Evolutionary conservation across 2,329 filamentous ascomycete genomes (phyloP), one percentile per base, ranked within the genome.

Genomic region (Ophiostoma populinum): DNA sequence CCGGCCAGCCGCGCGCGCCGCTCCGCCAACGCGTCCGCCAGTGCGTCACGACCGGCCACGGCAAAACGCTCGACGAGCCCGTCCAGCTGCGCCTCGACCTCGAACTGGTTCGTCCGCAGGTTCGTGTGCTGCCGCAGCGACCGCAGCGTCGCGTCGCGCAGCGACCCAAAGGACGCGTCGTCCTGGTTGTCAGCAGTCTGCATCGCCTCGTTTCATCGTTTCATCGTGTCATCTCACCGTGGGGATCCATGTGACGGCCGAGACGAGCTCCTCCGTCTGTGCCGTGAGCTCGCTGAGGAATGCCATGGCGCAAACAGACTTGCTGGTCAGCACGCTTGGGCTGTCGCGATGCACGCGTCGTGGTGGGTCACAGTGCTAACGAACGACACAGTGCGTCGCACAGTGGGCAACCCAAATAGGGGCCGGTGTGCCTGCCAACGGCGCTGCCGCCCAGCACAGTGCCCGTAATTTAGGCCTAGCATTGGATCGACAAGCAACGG

Each of bases 21-120:
- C 21, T 55, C 49, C 9, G 65, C 57, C 15, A 93, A 55, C 40
- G 74, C 67, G 25, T 86, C 75, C 10, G 83, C 82, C 18, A 94
- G 59, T 25, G 71, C 72, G 46, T 94, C 86, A 42, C 80, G 73
- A 48, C 80, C 76, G 32, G 82, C 65, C 36, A 95, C 66, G 21
- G 74, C 69, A 46, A 94, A 90, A 46, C 87, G 85, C 57, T 95
- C 90, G 45, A 86, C 76, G 3, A 94, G 61, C 1, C 80, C 80
- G 32, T 71, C 61, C 2, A 87, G 61, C 24, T 64, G 65, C 24
- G 65, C 65, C 25, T 67, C 58, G 15, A 86, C 69, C 29, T 80
- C 73, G 49, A 86, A 86, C 44, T 81, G 78, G 47, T 87, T 81
- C 1, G 76, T 81, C 24, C 77, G 68, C 22, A 68, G 58, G 50